Percentiles rank a stretch among this genome's conserved stretches.
Conservation (phyloP, 2,329 filamentous ascomycete species). For the Ophioceras dolichostomum region DNA sequence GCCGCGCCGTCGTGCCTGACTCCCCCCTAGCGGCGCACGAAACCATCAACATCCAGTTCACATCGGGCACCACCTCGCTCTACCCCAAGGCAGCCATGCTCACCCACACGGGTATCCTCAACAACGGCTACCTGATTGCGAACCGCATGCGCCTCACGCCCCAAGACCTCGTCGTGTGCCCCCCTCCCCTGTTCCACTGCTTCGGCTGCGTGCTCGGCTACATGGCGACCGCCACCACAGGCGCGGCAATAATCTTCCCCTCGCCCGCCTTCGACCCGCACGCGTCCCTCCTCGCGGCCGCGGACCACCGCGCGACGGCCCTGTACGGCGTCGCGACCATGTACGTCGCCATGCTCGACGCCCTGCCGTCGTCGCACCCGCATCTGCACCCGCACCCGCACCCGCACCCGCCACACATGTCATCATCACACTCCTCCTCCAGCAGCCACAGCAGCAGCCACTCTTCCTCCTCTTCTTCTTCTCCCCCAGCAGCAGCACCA, state of each 20-base stretch:
- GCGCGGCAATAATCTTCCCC: constrained; percentile 73
- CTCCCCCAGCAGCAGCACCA: too few species aligned
- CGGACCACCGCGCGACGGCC: constrained; percentile 42
- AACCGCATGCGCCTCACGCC: constrained; percentile 70
- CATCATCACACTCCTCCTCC: too few species aligned
- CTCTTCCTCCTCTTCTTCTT: too few species aligned
- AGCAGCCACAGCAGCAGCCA: constrained; percentile 1
- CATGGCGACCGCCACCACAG: constrained; percentile 80
- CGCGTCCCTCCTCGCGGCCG: constrained; percentile 50
- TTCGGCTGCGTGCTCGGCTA: constrained; percentile 90
- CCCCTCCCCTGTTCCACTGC: constrained; percentile 79
- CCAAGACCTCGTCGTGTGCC: constrained; percentile 67
- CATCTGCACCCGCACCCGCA: constrained; percentile 5
- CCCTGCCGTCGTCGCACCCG: constrained; percentile 41
- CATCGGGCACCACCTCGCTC: constrained; percentile 87
- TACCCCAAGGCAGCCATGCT: constrained; percentile 86
- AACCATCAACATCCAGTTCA: constrained; percentile 92
- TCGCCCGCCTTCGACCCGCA: constrained; percentile 75
- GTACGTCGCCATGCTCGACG: constrained; percentile 78
- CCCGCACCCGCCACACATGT: too few species aligned
- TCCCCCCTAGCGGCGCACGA: constrained; percentile 46
- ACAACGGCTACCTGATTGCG: constrained; percentile 81
- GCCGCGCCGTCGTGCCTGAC: constrained; percentile 26
- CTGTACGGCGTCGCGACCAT: constrained; percentile 91
- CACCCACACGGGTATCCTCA: constrained; percentile 74